phyloP scores from a whole-genome alignment of 768 basidiomycete species.

The Panellus pusillus region DNA sequence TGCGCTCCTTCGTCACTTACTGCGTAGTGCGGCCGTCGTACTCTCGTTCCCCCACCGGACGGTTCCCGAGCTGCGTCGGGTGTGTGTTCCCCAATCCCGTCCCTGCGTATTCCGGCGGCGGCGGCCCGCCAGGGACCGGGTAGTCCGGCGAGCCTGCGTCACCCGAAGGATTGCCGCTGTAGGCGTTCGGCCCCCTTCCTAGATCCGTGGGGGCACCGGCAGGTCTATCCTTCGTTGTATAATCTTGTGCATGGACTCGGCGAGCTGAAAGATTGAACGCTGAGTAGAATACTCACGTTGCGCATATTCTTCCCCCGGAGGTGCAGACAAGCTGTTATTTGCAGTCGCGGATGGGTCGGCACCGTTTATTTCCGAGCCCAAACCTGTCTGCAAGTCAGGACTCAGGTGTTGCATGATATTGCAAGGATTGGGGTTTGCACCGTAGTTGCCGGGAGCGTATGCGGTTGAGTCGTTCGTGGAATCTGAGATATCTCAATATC shows the following conservation, averaged over 20 bases:
- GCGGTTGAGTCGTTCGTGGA: too few species aligned
- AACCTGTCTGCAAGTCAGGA: background rate
- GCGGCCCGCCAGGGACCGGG: conserved; percentile 3
- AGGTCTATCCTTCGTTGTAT: background rate
- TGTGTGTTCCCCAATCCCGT: conserved; percentile 8
- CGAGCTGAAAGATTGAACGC: background rate
- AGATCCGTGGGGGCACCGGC: conserved; percentile 1
- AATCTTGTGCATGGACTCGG: background rate
- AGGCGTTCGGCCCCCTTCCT: conserved; percentile 11
- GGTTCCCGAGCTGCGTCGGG: conserved; percentile 15
- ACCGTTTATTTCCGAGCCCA: background rate
- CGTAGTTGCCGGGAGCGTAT: too few species aligned
- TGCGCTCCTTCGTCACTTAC: too few species aligned
- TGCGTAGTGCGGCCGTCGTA: too few species aligned
- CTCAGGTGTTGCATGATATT: too few species aligned
- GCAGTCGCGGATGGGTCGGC: background rate
- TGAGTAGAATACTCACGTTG: background rate
- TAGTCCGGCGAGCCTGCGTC: conserved; percentile 1
- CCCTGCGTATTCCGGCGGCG: conserved; percentile 7
- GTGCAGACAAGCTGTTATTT: background rate
- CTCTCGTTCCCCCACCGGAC: background rate
- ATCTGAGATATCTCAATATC: too few species aligned
- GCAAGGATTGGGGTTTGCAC: too few species aligned
- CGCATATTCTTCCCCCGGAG: background rate
- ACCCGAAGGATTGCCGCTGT: conserved; percentile 1